Evolutionary conservation across 78 protist species (phyloP).

Genomic region (Emiliania huxleyi): DNA sequence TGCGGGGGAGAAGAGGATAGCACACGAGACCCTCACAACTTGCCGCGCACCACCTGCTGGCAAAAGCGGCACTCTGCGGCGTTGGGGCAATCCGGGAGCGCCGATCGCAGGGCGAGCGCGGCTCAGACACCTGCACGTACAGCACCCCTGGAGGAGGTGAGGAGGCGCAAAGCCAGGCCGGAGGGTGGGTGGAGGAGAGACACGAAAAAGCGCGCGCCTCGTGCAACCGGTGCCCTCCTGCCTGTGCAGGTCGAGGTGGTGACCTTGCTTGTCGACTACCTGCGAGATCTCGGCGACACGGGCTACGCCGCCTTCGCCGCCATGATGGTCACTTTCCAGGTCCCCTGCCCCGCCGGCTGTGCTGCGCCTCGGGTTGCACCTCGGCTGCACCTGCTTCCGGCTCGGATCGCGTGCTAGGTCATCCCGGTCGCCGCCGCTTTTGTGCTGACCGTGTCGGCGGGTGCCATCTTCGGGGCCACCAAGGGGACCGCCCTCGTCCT

Average conservation of each 20-base stretch:
- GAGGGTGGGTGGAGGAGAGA: too few species aligned
- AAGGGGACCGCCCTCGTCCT: neutral
- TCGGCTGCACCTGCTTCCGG: too few species aligned
- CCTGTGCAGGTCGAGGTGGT: neutral
- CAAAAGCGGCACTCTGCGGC: neutral
- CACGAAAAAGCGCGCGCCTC: neutral
- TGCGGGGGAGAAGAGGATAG: too few species aligned
- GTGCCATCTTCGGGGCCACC: neutral
- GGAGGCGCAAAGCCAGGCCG: too few species aligned
- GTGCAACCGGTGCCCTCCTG: neutral
- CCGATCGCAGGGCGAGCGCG: too few species aligned
- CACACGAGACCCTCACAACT: too few species aligned
- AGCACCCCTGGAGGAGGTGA: too few species aligned
- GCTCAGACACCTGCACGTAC: too few species aligned
- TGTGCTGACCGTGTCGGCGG: neutral
- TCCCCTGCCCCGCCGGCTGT: too few species aligned
- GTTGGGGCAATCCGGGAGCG: too few species aligned
- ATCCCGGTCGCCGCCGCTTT: constrained; percentile 10
- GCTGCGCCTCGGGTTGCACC: too few species aligned
- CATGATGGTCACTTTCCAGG: neutral
- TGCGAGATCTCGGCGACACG: neutral
- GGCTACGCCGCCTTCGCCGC: neutral
- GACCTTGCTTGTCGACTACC: neutral
- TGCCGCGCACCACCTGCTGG: neutral
- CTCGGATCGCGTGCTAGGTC: too few species aligned